A percentile compares a stretch with the other conserved stretches of the same genome.
Evolutionary conservation across 176 grass and related monocot species (phyloP).

Genomic region (Pontederia crassipes): DNA sequence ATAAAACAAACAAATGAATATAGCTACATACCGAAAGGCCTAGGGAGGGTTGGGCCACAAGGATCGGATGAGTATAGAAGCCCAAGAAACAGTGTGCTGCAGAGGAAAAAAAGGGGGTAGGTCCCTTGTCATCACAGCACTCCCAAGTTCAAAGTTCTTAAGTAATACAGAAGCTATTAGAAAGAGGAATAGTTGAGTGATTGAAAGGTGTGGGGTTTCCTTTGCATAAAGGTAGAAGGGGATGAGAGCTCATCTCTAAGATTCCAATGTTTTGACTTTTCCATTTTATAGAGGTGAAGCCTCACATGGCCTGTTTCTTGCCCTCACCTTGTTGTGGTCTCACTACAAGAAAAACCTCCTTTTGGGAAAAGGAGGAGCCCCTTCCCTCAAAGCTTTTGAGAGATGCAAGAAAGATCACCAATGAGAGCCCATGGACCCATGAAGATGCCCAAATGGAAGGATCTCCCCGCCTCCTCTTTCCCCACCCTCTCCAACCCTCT

Average conservation of each 20-base stretch:
- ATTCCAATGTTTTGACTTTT: constrained; percentile 36
- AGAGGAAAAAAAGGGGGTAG: too few relatives aligned
- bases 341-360: not conserved
- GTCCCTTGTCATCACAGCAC: too few relatives aligned
- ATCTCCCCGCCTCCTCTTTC: not conserved
- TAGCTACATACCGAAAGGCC: too few relatives aligned
- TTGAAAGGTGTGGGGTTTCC: not conserved
- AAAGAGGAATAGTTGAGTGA: too few relatives aligned
- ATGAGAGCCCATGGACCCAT: constrained; percentile 19
- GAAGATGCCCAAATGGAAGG: constrained; percentile 11
- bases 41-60: too few relatives aligned
- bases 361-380: constrained; percentile 26
- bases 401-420: constrained; percentile 7
- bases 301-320: constrained; percentile 38
- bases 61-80: too few relatives aligned
- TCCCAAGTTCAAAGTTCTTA: too few relatives aligned
- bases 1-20: too few relatives aligned
- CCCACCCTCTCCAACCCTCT: not conserved
- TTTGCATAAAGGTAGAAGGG: not conserved
- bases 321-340: constrained; percentile 20
- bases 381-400: constrained; percentile 15
- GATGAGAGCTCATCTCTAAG: not conserved
- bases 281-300: constrained; percentile 17
- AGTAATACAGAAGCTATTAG: too few relatives aligned
- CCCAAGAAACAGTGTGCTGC: too few relatives aligned